Evolutionary conservation across 768 basidiomycete species (phyloP), one percentile per base, ranked within the genome.

Genomic region (Boletales sp.): DNA sequence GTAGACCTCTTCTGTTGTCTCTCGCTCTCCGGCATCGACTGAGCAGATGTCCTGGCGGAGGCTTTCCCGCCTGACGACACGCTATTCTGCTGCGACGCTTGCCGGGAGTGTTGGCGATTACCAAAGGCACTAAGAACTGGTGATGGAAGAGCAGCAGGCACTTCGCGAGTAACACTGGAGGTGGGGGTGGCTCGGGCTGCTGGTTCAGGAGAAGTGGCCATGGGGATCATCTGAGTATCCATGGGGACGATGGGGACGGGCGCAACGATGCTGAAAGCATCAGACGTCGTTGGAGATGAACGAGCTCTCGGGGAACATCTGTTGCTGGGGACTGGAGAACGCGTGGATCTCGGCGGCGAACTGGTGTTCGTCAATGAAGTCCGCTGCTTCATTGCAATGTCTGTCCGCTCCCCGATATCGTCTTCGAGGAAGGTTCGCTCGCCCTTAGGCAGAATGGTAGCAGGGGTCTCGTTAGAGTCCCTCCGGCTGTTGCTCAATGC

Each of bases 51-150:
- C 44, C 45, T 60, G 30, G 47, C 58, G 36, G 66, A 68, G 49
- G 67, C 12, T 31, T 40, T 64, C 14, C 59, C 48, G 2, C 44
- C 34, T 46, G 70, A 70, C 42, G 67, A 64, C 18, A 71, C 49
- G 42, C 76, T 79, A 37, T 68, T 71, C 34, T 74, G 75, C 48
- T 78, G 77, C 5, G 76, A 79, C 15, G 67, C 57, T 3, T 60
- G 62, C 38, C 47, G 57, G 30, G 64, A 58, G 28, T 62, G 63
- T 18, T 63, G 59, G 34, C 56, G 62, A 34, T 58, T 41, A 42
- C 59, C 61, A 8, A 53, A 53, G 18, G 58, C 44, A 15, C 65
- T 57, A 19, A 69, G 53, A 10, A 65, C 58, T 14, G 69, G 64
- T 8, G 69, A 64, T 11, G 69, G 66, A 46, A 66, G 58, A 19